Evolutionary conservation across 108 stramenopile species (phyloP).

Genomic region (Cyclotella atomus): DNA sequence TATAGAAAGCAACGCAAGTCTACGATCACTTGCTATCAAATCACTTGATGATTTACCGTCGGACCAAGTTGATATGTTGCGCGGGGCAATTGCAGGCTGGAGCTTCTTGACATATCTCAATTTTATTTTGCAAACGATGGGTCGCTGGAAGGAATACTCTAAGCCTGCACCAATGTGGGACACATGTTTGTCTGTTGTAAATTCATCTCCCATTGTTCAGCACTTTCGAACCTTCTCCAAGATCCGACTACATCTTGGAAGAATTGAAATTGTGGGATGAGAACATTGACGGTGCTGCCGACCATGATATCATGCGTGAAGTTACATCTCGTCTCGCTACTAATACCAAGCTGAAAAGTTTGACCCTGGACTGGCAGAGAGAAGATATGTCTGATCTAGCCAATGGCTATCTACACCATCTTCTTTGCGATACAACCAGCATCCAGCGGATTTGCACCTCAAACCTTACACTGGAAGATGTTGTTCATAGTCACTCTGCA

Average conservation of each 20-base stretch:
- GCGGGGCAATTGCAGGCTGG: too few relatives aligned
- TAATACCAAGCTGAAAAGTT: background rate
- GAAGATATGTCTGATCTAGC: background rate
- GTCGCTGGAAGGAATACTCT: too few relatives aligned
- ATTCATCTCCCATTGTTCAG: background rate
- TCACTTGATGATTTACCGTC: too few relatives aligned
- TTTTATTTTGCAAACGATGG: too few relatives aligned
- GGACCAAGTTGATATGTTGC: too few relatives aligned
- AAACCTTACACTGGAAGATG: background rate
- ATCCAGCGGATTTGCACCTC: background rate
- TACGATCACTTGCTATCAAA: too few relatives aligned
- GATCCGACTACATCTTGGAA: background rate
- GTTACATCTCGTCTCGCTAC: background rate
- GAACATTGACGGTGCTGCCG: too few relatives aligned
- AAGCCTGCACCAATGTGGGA: background rate
- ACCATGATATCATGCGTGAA: background rate
- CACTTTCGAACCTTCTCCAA: background rate
- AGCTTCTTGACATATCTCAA: too few relatives aligned
- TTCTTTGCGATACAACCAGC: background rate
- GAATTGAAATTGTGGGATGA: too few relatives aligned
- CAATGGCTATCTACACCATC: background rate
- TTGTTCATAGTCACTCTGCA: too few relatives aligned
- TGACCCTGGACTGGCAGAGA: background rate
- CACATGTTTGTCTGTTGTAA: background rate
- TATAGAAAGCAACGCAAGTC: too few relatives aligned